These are phyloP conservation scores for Chrysosporium queenslandicum DNA, from an alignment of 2,329 filamentous ascomycete genomes.

Conservation along the genomic window DNA sequence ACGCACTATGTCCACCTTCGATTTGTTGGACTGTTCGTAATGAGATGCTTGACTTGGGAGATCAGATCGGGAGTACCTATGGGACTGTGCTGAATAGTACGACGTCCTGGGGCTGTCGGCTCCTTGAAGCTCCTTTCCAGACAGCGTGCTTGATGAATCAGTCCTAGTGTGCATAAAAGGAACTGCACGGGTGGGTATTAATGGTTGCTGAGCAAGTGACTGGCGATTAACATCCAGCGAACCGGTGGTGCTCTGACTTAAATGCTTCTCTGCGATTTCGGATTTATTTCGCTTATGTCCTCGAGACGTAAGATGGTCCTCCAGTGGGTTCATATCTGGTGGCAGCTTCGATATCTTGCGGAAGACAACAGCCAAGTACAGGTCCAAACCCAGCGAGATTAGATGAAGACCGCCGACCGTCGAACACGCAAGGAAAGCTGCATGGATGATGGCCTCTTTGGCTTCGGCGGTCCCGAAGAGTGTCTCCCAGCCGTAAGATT, in stretches of 20 bases:
- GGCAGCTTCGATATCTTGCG: slow-evolving; percentile 70
- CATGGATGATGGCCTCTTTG: slow-evolving; percentile 52
- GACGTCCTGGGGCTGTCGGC: slow-evolving; percentile 36
- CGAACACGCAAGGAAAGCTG: slow-evolving; percentile 59
- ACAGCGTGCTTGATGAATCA: slow-evolving; percentile 49
- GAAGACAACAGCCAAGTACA: slow-evolving; percentile 71
- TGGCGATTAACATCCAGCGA: slow-evolving; percentile 29
- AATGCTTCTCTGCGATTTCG: slow-evolving; percentile 52
- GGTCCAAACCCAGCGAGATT: slow-evolving; percentile 57
- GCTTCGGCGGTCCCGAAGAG: slow-evolving; percentile 49
- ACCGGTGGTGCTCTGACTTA: slow-evolving; percentile 43
- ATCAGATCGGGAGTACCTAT: slow-evolving; percentile 26
- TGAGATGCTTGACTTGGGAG: slow-evolving; percentile 26
- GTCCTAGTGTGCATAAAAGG: slow-evolving; percentile 72
- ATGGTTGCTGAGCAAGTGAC: slow-evolving; percentile 34
- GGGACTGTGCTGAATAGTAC: slow-evolving; percentile 40
- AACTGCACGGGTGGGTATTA: slow-evolving; percentile 44
- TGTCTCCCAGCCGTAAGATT: slow-evolving; percentile 53
- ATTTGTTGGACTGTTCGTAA: slow-evolving; percentile 22
- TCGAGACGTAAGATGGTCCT: slow-evolving; percentile 67
- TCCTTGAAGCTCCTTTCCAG: slow-evolving; percentile 36
- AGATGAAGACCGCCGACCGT: slow-evolving; percentile 58
- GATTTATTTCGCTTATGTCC: slow-evolving; percentile 66
- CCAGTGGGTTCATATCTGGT: slow-evolving; percentile 90
- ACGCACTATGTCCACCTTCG: slow-evolving; percentile 25